A percentile compares a stretch with the other conserved stretches of the same genome.
Conservation (phyloP, 129 eudicot species). For the Lonicera japonica region DNA sequence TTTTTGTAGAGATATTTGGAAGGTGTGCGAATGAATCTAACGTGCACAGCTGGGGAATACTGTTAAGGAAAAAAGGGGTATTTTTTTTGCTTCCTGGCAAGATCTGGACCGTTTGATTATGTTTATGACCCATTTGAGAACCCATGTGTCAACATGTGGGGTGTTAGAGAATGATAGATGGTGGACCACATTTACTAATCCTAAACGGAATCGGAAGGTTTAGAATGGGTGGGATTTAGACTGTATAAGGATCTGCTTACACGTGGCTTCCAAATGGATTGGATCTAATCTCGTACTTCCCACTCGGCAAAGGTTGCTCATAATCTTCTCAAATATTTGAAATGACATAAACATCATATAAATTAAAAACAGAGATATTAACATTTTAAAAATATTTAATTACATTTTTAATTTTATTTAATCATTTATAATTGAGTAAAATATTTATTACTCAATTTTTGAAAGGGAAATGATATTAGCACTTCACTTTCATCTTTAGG, state of each 20-base stretch:
- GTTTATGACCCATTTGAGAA: not conserved
- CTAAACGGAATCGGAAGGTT: slow-evolving; percentile 24
- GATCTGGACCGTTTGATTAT: slow-evolving; percentile 30
- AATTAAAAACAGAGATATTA: too few relatives aligned
- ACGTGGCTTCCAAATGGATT: slow-evolving; percentile 18
- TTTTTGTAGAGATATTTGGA: slow-evolving; percentile 22
- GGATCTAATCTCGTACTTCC: too few relatives aligned
- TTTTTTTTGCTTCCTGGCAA: slow-evolving; percentile 23
- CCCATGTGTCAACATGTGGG: slow-evolving; percentile 26
- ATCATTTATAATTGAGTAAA: too few relatives aligned
- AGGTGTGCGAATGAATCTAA: slow-evolving; percentile 5
- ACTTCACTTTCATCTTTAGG: too few relatives aligned
- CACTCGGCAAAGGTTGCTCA: too few relatives aligned
- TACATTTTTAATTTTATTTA: too few relatives aligned
- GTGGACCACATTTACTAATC: not conserved
- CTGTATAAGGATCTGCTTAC: slow-evolving; percentile 24
- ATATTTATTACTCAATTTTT: too few relatives aligned
- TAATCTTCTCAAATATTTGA: too few relatives aligned
- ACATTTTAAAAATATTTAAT: too few relatives aligned
- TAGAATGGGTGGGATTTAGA: slow-evolving; percentile 13
- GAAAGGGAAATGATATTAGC: too few relatives aligned
- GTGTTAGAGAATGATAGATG: not conserved
- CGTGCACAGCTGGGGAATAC: slow-evolving; percentile 31
- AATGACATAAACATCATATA: too few relatives aligned
- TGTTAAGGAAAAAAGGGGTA: slow-evolving; percentile 13